Conservation (phyloP, 2,329 filamentous ascomycete species). For the Aspergillus texensis region DNA sequence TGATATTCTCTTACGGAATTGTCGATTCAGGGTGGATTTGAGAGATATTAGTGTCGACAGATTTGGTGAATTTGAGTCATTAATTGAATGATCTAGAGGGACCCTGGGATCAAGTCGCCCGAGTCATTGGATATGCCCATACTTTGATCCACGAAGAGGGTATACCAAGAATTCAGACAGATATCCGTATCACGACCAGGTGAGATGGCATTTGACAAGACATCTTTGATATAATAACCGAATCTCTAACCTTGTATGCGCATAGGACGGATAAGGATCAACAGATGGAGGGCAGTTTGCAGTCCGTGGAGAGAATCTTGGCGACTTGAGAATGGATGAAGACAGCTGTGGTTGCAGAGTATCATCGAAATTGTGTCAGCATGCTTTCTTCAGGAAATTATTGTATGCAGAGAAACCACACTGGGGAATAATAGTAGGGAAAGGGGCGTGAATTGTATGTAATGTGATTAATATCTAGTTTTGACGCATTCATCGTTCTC, state of each 20-base stretch:
- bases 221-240: not conserved
- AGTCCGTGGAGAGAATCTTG: conserved; percentile 55
- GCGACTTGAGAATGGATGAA: conserved; percentile 15
- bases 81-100: conserved; percentile 63
- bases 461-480: not conserved
- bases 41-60: not conserved
- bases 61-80: not conserved
- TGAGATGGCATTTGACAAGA: conserved; percentile 31
- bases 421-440: not conserved
- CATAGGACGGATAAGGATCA: conserved; percentile 77
- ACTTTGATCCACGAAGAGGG: conserved; percentile 71
- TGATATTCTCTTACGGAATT: not conserved
- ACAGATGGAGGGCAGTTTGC: conserved; percentile 72
- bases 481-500: not conserved
- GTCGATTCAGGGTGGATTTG: not conserved
- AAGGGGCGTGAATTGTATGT: not conserved
- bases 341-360: not conserved
- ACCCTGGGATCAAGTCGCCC: conserved; percentile 81
- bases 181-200: conserved; percentile 79
- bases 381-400: not conserved
- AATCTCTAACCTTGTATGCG: not conserved
- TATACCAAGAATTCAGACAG: conserved; percentile 78
- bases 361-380: not conserved
- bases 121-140: conserved; percentile 76
- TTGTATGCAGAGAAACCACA: not conserved